phyloP scores from a whole-genome alignment of 345 rosid genomes.

The Firmiana major region DNA sequence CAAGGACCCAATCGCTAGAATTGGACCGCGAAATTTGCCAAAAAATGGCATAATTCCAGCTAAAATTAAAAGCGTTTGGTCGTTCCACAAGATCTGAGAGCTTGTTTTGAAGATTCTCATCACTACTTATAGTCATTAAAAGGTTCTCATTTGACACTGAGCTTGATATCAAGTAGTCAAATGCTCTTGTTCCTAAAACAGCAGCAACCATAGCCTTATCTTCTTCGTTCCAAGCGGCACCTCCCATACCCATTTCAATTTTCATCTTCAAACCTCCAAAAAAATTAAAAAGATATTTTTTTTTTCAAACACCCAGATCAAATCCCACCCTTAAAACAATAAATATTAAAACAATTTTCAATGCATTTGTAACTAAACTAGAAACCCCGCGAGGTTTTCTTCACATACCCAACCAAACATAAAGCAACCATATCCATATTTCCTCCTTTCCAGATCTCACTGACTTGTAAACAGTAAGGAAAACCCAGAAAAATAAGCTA shows the following conservation, averaged over 20 bases:
- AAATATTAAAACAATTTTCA: neutral
- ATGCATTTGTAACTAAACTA: constrained; percentile 18
- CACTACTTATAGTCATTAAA: constrained; percentile 53
- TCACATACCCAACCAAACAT: constrained; percentile 2
- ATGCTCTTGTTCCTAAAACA: constrained; percentile 75
- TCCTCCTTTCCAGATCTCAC: constrained; percentile 45
- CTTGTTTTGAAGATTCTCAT: constrained; percentile 76
- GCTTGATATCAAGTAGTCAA: constrained; percentile 62
- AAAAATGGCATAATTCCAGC: constrained; percentile 95
- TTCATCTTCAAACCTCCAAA: constrained; percentile 35
- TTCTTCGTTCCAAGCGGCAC: constrained; percentile 65
- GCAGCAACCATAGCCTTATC: constrained; percentile 60
- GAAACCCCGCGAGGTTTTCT: constrained; percentile 9
- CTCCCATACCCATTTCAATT: constrained; percentile 49
- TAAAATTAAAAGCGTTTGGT: constrained; percentile 65
- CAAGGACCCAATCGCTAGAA: constrained; percentile 74
- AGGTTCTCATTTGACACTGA: constrained; percentile 65
- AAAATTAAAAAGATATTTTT: neutral
- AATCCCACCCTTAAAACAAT: constrained; percentile 15
- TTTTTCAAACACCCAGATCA: constrained; percentile 16
- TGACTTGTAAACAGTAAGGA: constrained; percentile 13
- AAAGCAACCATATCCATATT: neutral
- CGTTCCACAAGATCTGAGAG: constrained; percentile 86
- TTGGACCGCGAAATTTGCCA: constrained; percentile 92
- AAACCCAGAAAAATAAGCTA: constrained; percentile 19